A percentile compares a stretch with the other conserved stretches of the same genome.
Evolutionary conservation across 345 rosid species (phyloP).

Genomic region (Gossypium anomalum): DNA sequence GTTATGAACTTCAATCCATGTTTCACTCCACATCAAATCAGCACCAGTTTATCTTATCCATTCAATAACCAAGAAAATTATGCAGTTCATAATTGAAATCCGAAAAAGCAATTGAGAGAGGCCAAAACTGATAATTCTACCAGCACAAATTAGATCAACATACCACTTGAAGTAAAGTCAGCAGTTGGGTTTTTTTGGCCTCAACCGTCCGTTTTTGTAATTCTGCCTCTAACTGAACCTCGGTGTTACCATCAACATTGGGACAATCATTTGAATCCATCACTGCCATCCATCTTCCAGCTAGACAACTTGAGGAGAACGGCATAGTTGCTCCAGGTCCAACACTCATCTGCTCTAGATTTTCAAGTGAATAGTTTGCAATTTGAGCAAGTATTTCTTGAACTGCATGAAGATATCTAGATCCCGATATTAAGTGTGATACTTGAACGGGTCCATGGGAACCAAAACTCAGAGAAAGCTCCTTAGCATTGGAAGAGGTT

Average conservation of each 20-base stretch:
- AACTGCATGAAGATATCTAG: constrained; percentile 62
- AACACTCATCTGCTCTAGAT: constrained; percentile 33
- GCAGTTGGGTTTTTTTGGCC: constrained; percentile 57
- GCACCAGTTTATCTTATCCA: neutral
- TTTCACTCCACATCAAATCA: neutral
- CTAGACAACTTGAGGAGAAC: constrained; percentile 21
- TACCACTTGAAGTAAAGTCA: constrained; percentile 78
- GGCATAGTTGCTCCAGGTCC: constrained; percentile 23
- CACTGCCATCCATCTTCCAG: constrained; percentile 11
- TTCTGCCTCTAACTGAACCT: constrained; percentile 26
- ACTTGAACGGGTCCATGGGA: constrained; percentile 33
- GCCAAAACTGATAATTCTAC: neutral
- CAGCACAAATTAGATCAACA: constrained; percentile 14
- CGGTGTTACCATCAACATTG: constrained; percentile 23
- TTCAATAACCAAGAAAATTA: neutral
- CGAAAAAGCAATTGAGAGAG: neutral
- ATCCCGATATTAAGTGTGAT: constrained; percentile 47
- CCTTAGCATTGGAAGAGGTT: constrained; percentile 48
- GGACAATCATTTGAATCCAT: constrained; percentile 27
- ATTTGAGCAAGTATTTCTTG: constrained; percentile 85
- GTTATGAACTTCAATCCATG: neutral
- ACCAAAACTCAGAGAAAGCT: constrained; percentile 45
- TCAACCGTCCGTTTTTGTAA: constrained; percentile 32
- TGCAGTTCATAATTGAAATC: neutral
- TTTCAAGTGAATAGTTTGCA: constrained; percentile 66